phyloP scores from a whole-genome alignment of 208 protist genomes.

The Crithidia acanthocephali region DNA sequence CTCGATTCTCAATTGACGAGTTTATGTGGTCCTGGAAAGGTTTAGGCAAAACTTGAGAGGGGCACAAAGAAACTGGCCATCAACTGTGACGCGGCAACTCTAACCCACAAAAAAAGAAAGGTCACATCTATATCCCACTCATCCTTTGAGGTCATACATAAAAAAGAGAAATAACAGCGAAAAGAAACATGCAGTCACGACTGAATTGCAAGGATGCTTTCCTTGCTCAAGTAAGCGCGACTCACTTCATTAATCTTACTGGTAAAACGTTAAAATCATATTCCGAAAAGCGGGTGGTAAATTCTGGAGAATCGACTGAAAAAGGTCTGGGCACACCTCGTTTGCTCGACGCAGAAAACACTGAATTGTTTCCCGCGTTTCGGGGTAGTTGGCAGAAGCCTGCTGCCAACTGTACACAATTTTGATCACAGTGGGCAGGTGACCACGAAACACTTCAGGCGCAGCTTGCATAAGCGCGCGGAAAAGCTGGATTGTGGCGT shows the following conservation, averaged over 20 bases:
- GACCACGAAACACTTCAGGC: slow-evolving; percentile 36
- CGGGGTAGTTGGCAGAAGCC: slow-evolving; percentile 30
- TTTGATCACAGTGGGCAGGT: slow-evolving; percentile 49
- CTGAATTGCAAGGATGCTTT: background rate
- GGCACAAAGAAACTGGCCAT: too few species aligned
- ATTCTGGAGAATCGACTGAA: slow-evolving; percentile 29
- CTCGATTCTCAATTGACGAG: too few species aligned
- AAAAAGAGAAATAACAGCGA: slow-evolving; percentile 1
- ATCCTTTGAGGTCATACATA: background rate
- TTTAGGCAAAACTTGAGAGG: too few species aligned
- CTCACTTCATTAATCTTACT: slow-evolving; percentile 13
- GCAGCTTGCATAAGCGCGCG: slow-evolving; percentile 42
- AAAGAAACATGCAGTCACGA: background rate
- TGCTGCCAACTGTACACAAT: slow-evolving; percentile 79
- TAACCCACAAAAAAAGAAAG: too few species aligned
- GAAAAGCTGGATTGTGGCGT: slow-evolving; percentile 72
- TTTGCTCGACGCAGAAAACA: slow-evolving; percentile 26
- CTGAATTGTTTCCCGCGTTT: slow-evolving; percentile 31
- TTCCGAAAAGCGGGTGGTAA: slow-evolving; percentile 18
- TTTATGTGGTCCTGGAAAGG: too few species aligned
- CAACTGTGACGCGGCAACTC: too few species aligned
- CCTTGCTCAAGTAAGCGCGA: background rate
- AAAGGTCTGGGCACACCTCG: slow-evolving; percentile 19
- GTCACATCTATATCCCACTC: too few species aligned
- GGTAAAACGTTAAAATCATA: slow-evolving; percentile 33